phyloP scores from a whole-genome alignment of 1,139 yeast species.

The Suzukiozyma palmioleophila region DNA sequence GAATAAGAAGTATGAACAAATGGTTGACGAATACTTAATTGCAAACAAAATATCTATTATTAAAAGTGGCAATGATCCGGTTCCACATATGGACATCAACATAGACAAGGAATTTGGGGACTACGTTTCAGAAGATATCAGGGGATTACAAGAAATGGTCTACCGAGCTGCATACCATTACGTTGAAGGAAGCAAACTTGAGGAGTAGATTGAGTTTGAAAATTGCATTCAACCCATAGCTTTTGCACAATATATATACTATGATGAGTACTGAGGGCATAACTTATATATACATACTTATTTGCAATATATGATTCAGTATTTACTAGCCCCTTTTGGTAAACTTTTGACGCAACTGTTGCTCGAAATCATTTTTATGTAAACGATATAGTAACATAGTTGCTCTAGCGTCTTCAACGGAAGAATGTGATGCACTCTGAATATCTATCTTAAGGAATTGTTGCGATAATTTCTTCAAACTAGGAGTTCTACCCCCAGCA shows the following conservation, averaged over 20 bases:
- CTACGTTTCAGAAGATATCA: conserved; percentile 16
- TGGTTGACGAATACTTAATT: conserved; percentile 15
- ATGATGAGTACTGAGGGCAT: too few relatives aligned
- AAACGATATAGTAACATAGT: conserved; percentile 74
- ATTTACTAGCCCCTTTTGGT: neutral
- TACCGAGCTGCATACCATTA: conserved; percentile 37
- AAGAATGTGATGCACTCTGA: conserved; percentile 76
- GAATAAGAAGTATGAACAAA: conserved; percentile 11
- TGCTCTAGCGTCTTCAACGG: conserved; percentile 87
- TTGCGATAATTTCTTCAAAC: conserved; percentile 60
- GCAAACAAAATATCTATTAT: conserved; percentile 11
- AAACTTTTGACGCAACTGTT: conserved; percentile 9
- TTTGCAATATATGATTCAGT: too few relatives aligned
- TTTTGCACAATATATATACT: too few relatives aligned
- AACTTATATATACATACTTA: neutral
- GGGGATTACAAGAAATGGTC: conserved; percentile 30
- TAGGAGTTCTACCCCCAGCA: conserved; percentile 66
- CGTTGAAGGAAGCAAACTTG: conserved; percentile 35
- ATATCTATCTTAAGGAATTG: conserved; percentile 58
- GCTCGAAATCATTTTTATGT: conserved; percentile 60
- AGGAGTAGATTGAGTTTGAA: conserved; percentile 16
- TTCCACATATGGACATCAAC: conserved; percentile 8
- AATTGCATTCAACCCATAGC: conserved; percentile 4
- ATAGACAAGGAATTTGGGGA: conserved; percentile 13
- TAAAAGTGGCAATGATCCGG: conserved; percentile 7